These are phyloP conservation scores for Hysterium pulicare DNA, from an alignment of 2,329 filamentous ascomycete genomes.

Conservation along the genomic window DNA sequence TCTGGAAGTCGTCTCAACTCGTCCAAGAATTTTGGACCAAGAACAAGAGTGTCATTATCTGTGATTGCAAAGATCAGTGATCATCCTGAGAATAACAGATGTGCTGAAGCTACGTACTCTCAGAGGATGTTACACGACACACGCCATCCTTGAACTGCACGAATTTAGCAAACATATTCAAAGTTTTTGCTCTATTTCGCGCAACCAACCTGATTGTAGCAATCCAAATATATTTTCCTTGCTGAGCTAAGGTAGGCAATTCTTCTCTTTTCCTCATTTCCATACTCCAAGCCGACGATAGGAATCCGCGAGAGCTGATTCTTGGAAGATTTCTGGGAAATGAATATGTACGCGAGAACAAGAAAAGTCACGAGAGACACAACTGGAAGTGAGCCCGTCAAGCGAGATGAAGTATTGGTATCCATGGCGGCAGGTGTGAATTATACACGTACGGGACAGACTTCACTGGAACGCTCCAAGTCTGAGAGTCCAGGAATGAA, in stretches of 20 bases:
- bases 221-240: not conserved
- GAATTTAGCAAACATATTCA: not conserved
- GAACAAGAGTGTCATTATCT: conserved; percentile 23
- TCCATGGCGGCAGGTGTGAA: too few relatives aligned
- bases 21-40: conserved; percentile 25
- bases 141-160: conserved; percentile 1
- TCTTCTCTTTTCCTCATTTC: not conserved
- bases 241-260: not conserved
- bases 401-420: not conserved
- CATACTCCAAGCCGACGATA: not conserved
- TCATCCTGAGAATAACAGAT: too few relatives aligned
- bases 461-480: too few relatives aligned
- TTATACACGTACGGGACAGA: too few relatives aligned
- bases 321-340: not conserved
- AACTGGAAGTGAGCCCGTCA: not conserved
- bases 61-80: too few relatives aligned
- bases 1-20: conserved; percentile 33
- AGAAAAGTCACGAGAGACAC: not conserved
- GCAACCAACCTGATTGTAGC: not conserved
- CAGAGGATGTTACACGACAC: not conserved
- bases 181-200: not conserved
- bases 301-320: not conserved
- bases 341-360: not conserved
- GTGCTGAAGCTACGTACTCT: too few relatives aligned
- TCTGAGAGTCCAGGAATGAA: too few relatives aligned